These are phyloP conservation scores for Nemania serpens DNA, from an alignment of 2,329 filamentous ascomycete species.

Conservation along the genomic window DNA sequence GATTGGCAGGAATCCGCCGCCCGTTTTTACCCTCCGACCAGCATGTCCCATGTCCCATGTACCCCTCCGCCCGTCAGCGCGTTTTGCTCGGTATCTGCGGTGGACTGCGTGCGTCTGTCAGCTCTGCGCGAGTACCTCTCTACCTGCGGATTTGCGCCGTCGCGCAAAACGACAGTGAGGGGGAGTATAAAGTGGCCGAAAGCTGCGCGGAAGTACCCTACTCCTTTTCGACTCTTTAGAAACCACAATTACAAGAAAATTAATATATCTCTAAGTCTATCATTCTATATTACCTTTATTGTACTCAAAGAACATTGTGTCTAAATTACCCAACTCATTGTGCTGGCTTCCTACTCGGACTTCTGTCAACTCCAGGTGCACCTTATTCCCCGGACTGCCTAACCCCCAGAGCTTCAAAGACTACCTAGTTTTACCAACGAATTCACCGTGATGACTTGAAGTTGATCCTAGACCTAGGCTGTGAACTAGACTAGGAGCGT, in stretches of 20 bases:
- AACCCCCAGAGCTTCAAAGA: slow-evolving; percentile 12
- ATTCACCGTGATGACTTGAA: slow-evolving; percentile 36
- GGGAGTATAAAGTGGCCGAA: slow-evolving; percentile 16
- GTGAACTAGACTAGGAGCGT: slow-evolving; percentile 27
- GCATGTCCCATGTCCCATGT: slow-evolving; percentile 8
- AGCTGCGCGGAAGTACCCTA: too few relatives aligned
- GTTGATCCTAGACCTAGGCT: slow-evolving; percentile 31
- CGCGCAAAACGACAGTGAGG: slow-evolving; percentile 35
- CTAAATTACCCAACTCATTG: slow-evolving; percentile 2
- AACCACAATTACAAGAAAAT: too few relatives aligned
- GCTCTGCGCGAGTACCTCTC: slow-evolving; percentile 30
- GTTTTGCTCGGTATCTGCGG: slow-evolving; percentile 1
- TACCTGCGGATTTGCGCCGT: slow-evolving; percentile 37
- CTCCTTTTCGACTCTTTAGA: too few relatives aligned
- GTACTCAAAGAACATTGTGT: slow-evolving; percentile 14
- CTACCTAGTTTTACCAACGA: slow-evolving; percentile 13
- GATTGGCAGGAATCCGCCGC: slow-evolving; percentile 32
- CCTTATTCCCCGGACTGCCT: too few relatives aligned
- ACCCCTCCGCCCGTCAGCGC: slow-evolving; percentile 11
- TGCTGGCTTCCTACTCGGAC: slow-evolving; percentile 8
- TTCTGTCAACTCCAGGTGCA: background rate
- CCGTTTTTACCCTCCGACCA: slow-evolving; percentile 2
- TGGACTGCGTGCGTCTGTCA: slow-evolving; percentile 2
- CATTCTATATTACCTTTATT: too few relatives aligned
- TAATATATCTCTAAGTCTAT: too few relatives aligned